These are phyloP conservation scores for Sporothrix inflata DNA, from an alignment of 2,329 filamentous ascomycete genomes.

Conservation along the genomic window DNA sequence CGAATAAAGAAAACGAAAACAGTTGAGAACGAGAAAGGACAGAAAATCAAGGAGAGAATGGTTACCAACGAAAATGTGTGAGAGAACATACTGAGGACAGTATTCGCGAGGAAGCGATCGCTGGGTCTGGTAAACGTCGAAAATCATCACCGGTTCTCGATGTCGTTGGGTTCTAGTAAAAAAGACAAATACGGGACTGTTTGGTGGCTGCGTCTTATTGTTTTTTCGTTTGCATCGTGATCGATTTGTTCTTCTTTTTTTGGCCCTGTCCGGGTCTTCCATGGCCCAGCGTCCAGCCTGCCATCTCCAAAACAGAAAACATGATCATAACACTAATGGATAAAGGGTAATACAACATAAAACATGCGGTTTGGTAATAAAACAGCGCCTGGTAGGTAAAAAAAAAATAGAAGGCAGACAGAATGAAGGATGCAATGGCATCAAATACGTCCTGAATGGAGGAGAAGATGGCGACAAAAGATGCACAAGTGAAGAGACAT, in stretches of 20 bases:
- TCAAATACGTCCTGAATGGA: neutral
- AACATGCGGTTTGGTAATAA: neutral
- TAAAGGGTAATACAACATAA: neutral
- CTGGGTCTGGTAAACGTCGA: neutral
- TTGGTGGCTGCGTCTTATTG: neutral
- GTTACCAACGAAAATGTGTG: neutral
- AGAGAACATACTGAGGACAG: neutral
- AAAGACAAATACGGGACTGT: too few relatives aligned
- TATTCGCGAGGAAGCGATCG: neutral
- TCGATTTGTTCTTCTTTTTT: neutral
- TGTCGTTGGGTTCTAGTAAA: neutral
- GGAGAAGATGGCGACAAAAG: neutral
- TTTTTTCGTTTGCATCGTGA: slow-evolving; percentile 9
- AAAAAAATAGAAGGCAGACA: neutral
- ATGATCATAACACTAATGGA: neutral
- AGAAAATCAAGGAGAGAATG: neutral
- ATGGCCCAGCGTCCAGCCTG: neutral
- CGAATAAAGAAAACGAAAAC: neutral
- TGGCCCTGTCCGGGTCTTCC: neutral
- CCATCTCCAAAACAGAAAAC: neutral
- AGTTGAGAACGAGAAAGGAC: neutral
- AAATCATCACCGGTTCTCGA: neutral
- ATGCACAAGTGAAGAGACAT: neutral
- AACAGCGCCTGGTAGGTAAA: neutral
- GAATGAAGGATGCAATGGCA: neutral